Base-by-base conservation (phyloP, 2,329 filamentous ascomycete genomes). In the Aspergillus bombycis region DNA sequence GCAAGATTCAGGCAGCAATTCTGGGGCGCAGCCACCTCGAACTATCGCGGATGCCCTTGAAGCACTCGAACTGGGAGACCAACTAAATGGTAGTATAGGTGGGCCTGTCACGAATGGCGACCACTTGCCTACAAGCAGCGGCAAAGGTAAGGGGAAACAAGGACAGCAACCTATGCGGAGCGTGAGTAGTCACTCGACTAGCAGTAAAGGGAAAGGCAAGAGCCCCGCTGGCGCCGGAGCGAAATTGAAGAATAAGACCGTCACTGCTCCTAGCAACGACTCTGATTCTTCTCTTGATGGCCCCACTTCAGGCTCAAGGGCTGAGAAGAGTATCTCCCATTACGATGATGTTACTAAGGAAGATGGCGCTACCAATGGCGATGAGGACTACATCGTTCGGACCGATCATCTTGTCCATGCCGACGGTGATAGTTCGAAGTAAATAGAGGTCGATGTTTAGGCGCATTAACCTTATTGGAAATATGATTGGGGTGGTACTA, bases 321-420 rank as follows among this genome's bases (percentile, higher is more conserved):
- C 28, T 21, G 62, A 60, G 16, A 52, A 61, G 32, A 43, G 56
- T 16, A 23, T 10, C 10, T 52, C 38, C 23, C 48, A 23, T 11
- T 69, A 70, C 38, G 66, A 65, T 16, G 68, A 69, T 65, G 62
- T 67, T 41, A 68, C 63, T 0, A 74, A 72, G 53, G 72, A 71
- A 50, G 68, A 68, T 50, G 68, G 62, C 14, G 65, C 65, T n/a
- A 71, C 67, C 2, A 74, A 71, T 41, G 73, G 74, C 4, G 75
- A 78, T 45, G 76, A 78, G 61, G 77, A 79, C 41, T 79, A 79
- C 63, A 67, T 79, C 52, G 69, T 79, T 28, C 71, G 72, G n/a
- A 79, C 77, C 2, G 77, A 78, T 52, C 77, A 79, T 67, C 62
- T 79, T 26, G 63, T 67, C 10, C 60, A 55, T 41, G 32, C 62